Evolutionary conservation across 2,329 filamentous ascomycete species (phyloP).

Genomic region (Capronia epimyces): DNA sequence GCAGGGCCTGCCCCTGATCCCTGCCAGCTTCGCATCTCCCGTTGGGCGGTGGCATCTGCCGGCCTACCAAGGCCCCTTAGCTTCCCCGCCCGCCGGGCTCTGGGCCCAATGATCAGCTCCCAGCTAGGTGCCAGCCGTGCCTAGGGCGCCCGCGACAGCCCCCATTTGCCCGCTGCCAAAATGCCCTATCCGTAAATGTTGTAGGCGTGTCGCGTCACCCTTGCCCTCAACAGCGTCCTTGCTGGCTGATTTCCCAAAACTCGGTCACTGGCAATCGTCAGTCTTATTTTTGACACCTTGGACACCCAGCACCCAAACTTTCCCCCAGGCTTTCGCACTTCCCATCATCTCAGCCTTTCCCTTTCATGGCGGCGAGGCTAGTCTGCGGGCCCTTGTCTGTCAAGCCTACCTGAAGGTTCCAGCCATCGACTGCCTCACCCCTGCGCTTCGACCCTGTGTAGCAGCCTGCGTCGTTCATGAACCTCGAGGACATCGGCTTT

Average conservation of each 20-base stretch:
- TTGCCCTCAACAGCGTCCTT: background rate
- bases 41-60: background rate
- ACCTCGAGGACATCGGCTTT: constrained; percentile 21
- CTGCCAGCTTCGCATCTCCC: background rate
- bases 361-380: constrained; percentile 20
- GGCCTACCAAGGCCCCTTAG: background rate
- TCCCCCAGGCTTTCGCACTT: background rate
- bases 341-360: background rate
- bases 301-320: constrained; percentile 2
- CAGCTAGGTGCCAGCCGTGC: no score
- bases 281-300: constrained; percentile 21
- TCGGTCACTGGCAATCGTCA: constrained; percentile 7
- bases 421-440: constrained; percentile 7
- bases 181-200: background rate
- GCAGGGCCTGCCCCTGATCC: background rate
- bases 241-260: constrained; percentile 14
- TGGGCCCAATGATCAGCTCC: background rate
- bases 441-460: constrained; percentile 6
- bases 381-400: constrained; percentile 5
- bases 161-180: background rate
- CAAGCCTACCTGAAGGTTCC: constrained; percentile 2
- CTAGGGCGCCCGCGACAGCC: no score
- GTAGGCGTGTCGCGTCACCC: constrained; percentile 19
- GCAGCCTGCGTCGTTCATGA: constrained; percentile 24
- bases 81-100: background rate